Evolutionary conservation across 225 moss, liverwort and hornwort genomes (phyloP).

Genomic region (Physcomitrellopsis africana): DNA sequence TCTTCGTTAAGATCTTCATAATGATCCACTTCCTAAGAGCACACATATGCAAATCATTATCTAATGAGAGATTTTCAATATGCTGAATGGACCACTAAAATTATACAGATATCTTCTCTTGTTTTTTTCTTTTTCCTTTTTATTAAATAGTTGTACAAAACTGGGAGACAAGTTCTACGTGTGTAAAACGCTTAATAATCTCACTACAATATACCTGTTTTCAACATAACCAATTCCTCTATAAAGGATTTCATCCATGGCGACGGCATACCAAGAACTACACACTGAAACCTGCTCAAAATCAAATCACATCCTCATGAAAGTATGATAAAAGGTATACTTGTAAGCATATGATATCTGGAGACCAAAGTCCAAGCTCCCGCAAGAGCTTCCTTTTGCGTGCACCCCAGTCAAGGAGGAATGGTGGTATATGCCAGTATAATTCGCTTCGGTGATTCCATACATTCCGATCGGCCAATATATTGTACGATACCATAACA

Average conservation of each 20-base stretch:
- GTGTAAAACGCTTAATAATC: neutral
- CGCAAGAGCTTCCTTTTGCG: conserved; percentile 60
- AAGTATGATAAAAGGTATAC: conserved; percentile 34
- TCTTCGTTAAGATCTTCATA: conserved; percentile 68
- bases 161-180: neutral
- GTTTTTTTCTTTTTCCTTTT: too few relatives aligned
- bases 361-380: conserved; percentile 68
- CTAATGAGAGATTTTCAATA: conserved; percentile 3
- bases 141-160: too few relatives aligned
- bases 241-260: neutral
- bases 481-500: conserved; percentile 70
- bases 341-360: conserved; percentile 82
- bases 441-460: conserved; percentile 57
- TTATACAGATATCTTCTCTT: too few relatives aligned
- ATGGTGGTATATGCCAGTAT: conserved; percentile 63
- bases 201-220: neutral
- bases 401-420: conserved; percentile 59
- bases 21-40: conserved; percentile 85
- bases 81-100: conserved; percentile 3
- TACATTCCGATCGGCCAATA: conserved; percentile 73
- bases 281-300: neutral
- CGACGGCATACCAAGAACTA: too few relatives aligned
- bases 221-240: neutral
- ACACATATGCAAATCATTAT: conserved; percentile 27
- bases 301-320: neutral